A percentile compares a stretch with the other conserved stretches of the same genome.
Evolutionary conservation across 331 rosid genomes (phyloP).

Genomic region (Pyrus hybrid): DNA sequence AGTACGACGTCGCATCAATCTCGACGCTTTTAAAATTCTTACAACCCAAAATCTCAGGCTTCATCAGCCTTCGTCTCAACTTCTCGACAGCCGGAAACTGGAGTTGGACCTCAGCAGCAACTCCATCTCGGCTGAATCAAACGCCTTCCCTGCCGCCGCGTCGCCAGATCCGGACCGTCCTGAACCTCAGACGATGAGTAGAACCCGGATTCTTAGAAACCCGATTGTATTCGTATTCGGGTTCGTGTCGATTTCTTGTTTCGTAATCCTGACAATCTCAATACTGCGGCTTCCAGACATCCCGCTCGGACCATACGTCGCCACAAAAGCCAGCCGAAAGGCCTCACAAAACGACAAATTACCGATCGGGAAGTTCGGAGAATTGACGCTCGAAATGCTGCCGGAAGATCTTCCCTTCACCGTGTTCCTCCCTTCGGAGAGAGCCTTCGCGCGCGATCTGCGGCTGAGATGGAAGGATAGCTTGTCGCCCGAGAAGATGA

Average conservation of each 20-base stretch:
- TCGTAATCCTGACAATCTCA: constrained; percentile 32
- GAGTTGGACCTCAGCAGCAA: neutral
- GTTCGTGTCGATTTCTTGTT: constrained; percentile 38
- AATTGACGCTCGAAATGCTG: constrained; percentile 78
- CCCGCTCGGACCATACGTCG: constrained; percentile 15
- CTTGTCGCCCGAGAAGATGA: constrained; percentile 42
- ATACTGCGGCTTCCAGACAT: constrained; percentile 58
- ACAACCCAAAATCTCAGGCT: neutral
- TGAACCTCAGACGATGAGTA: constrained; percentile 21
- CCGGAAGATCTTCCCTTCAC: constrained; percentile 81
- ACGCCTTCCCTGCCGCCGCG: neutral
- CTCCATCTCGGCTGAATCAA: neutral
- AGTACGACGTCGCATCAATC: neutral
- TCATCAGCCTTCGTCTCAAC: neutral
- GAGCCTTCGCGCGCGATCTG: constrained; percentile 64
- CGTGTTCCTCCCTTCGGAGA: constrained; percentile 64
- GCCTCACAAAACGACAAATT: constrained; percentile 11
- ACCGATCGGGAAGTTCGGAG: constrained; percentile 41
- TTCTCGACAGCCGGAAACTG: neutral
- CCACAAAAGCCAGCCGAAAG: constrained; percentile 19
- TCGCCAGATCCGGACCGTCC: neutral
- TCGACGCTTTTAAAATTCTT: neutral
- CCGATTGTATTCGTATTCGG: constrained; percentile 40
- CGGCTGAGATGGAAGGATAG: constrained; percentile 30
- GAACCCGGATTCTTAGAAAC: constrained; percentile 29